Evolutionary conservation across 2,329 filamentous ascomycete genomes (phyloP).

Genomic region (Mycosphaerelloides madeirae): DNA sequence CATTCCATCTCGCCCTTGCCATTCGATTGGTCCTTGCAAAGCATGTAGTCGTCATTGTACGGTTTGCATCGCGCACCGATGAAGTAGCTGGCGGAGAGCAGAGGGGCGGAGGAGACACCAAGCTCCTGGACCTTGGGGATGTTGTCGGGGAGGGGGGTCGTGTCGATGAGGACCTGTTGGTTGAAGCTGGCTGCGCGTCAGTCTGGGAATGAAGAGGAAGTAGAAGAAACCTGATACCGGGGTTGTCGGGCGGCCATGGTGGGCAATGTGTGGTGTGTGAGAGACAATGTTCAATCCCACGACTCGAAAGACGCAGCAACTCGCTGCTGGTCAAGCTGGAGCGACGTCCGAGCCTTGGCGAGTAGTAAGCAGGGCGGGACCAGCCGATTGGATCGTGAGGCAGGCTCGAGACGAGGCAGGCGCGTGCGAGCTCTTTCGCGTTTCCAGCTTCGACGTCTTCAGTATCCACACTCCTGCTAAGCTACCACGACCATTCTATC

Average conservation of each 20-base stretch:
- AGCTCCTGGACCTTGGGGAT: constrained; percentile 93
- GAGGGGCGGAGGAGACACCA: constrained; percentile 84
- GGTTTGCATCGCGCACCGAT: constrained; percentile 91
- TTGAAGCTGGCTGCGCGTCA: constrained; percentile 67
- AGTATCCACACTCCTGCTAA: too few species aligned
- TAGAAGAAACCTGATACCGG: constrained; percentile 43
- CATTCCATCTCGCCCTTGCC: constrained; percentile 91
- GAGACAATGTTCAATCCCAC: too few species aligned
- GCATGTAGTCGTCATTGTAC: constrained; percentile 99
- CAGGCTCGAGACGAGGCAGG: constrained; percentile 1
- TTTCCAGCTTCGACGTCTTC: too few species aligned
- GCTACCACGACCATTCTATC: too few species aligned
- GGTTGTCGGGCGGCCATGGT: constrained; percentile 59
- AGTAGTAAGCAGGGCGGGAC: constrained; percentile 12
- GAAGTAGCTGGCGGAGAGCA: constrained; percentile 90
- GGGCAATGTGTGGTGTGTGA: constrained; percentile 24
- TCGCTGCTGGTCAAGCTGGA: background rate
- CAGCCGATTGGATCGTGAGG: constrained; percentile 16
- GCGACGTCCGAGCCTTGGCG: background rate
- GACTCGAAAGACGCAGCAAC: too few species aligned
- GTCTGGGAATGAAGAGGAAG: constrained; percentile 6
- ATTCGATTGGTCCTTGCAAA: constrained; percentile 93
- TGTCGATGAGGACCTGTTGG: constrained; percentile 89
- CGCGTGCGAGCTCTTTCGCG: constrained; percentile 6
- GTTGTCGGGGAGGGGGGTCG: constrained; percentile 84